Evolutionary conservation across 2,329 filamentous ascomycete species (phyloP).

Genomic region (Cordyceps farinosa): DNA sequence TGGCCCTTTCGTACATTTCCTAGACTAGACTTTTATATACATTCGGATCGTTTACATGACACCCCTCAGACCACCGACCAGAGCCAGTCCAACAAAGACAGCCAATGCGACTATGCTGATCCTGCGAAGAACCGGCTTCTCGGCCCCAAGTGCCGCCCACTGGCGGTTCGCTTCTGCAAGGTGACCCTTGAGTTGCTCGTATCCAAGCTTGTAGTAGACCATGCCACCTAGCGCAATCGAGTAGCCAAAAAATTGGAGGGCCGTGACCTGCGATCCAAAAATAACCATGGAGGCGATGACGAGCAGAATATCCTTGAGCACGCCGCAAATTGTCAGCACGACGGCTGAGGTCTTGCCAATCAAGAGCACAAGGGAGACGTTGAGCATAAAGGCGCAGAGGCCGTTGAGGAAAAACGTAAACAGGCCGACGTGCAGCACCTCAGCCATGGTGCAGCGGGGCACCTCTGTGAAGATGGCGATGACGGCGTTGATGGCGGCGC

Average conservation of each 20-base stretch:
- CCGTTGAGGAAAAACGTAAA: conserved; percentile 73
- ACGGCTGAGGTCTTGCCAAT: conserved; percentile 86
- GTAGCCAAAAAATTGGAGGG: conserved; percentile 80
- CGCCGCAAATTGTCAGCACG: conserved; percentile 80
- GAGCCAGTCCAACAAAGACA: neutral
- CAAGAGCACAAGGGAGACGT: conserved; percentile 81
- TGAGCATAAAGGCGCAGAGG: conserved; percentile 73
- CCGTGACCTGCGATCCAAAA: conserved; percentile 71
- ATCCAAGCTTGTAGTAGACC: conserved; percentile 74
- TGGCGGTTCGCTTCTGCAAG: conserved; percentile 61
- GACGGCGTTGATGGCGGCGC: conserved; percentile 74
- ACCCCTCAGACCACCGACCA: neutral
- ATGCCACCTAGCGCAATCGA: conserved; percentile 74
- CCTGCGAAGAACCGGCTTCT: conserved; percentile 65
- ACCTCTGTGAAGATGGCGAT: conserved; percentile 73
- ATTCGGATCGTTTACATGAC: neutral
- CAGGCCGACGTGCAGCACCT: conserved; percentile 70
- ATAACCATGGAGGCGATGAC: conserved; percentile 77
- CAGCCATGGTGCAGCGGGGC: conserved; percentile 62
- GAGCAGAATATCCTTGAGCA: conserved; percentile 83
- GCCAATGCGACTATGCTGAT: conserved; percentile 45
- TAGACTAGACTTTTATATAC: neutral
- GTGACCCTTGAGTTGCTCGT: conserved; percentile 72
- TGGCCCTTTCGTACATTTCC: neutral
- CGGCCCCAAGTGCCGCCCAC: conserved; percentile 73